Evolutionary conservation across 2,329 filamentous ascomycete genomes (phyloP).

Genomic region (Graphilbum fragrans): DNA sequence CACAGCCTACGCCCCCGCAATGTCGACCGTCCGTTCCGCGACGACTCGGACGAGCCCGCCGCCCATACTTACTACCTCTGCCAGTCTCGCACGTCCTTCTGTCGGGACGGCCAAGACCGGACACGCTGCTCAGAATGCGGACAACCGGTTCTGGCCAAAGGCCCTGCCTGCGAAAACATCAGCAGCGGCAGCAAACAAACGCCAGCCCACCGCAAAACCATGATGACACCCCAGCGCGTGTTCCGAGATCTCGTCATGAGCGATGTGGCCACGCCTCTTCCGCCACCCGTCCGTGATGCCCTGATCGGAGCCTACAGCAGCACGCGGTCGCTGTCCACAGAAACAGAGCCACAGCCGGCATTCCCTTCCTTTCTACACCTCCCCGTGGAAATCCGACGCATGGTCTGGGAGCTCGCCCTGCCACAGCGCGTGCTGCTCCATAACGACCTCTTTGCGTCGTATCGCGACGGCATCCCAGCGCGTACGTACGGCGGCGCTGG

Average conservation of each 20-base stretch:
- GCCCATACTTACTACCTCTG: background rate
- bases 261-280: constrained; percentile 6
- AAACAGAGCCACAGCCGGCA: background rate
- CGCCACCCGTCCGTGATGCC: constrained; percentile 5
- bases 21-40: constrained; percentile 5
- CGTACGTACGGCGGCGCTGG: background rate
- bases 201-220: background rate
- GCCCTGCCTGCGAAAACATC: background rate
- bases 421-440: constrained; percentile 8
- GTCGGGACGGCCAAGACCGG: background rate
- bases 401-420: constrained; percentile 10
- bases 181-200: too few species aligned
- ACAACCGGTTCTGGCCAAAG: background rate
- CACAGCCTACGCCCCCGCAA: constrained; percentile 5
- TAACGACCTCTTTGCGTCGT: constrained; percentile 1
- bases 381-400: constrained; percentile 10
- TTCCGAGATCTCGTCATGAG: constrained; percentile 10
- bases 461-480: background rate
- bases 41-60: constrained; percentile 8
- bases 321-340: background rate
- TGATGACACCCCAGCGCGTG: constrained; percentile 7
- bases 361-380: constrained; percentile 1
- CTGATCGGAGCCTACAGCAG: constrained; percentile 3
- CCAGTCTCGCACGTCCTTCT: constrained; percentile 3
- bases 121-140: constrained; percentile 4